These are phyloP conservation scores for Chaetoceros muelleri DNA, from an alignment of 108 stramenopile species.

Conservation along the genomic window DNA sequence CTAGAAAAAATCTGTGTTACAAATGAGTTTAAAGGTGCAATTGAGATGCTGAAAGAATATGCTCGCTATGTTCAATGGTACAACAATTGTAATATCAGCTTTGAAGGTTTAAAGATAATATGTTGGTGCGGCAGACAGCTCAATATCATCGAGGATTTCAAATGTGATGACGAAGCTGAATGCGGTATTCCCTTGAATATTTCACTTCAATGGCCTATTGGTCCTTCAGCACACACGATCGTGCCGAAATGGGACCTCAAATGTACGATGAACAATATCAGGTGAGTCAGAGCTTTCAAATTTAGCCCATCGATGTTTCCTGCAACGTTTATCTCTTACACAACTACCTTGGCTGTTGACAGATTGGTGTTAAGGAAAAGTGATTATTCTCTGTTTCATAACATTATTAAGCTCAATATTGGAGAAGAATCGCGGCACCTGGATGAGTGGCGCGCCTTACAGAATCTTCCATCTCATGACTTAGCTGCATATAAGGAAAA, in stretches of 20 bases:
- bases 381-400: conserved; percentile 51
- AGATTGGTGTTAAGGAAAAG: conserved; percentile 17
- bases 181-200: conserved; percentile 16
- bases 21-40: conserved; percentile 24
- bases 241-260: conserved; percentile 56
- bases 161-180: conserved; percentile 1
- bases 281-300: background rate
- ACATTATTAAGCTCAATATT: conserved; percentile 49
- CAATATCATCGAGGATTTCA: background rate
- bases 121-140: conserved; percentile 32
- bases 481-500: conserved; percentile 19
- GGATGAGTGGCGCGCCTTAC: conserved; percentile 46
- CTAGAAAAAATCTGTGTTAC: conserved; percentile 14
- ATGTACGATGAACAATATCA: conserved; percentile 23
- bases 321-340: no score
- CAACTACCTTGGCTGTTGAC: background rate
- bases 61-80: conserved; percentile 37
- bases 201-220: conserved; percentile 39
- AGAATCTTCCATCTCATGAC: conserved; percentile 20
- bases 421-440: conserved; percentile 53
- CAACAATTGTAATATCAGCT: conserved; percentile 33
- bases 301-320: no score
- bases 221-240: conserved; percentile 34
- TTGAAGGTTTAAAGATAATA: conserved; percentile 16
- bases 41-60: background rate